Evolutionary conservation across 2,329 filamentous ascomycete genomes (phyloP), one percentile per base, ranked within the genome.

Genomic region (Periconia macrospinosa): DNA sequence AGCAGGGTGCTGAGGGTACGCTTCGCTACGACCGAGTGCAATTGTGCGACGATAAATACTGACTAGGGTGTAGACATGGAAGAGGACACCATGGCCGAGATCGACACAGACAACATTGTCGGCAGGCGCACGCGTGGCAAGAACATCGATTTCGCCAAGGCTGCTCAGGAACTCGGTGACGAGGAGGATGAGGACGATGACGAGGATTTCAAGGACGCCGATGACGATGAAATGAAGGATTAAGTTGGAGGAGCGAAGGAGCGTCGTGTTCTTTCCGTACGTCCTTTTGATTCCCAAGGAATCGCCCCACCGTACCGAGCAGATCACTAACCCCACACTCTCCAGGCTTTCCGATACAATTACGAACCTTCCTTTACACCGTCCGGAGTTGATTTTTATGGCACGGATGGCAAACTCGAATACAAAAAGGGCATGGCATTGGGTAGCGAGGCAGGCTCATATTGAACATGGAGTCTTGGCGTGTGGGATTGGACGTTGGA

Each of bases 101-200:
- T 99, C 74, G 91, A 96, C 72, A 80, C 85, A 53, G 84, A 85
- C 74, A 97, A 97, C 83, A 96, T 97, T 74, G 86, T 97, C 71
- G 74, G 79, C 54, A 83, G 82, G 60, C 93, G 94, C 76, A 97
- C 93, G 59, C 93, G 93, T 70, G 92, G 92, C 71, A 90, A 91
- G 76, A 83, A 87, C 70, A 97, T 97, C 73, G 91, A 97, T 82
- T 97, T 91, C 78, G 89, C 89, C 68, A 92, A 96, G 80, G 92
- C 92, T 18, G 91, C 91, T 23, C 83, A 89, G 76, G 86, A 96
- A 75, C 84, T 89, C 66, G 86, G 84, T 45, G 84, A 81, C 59
- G 84, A 86, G n/a, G 87, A 90, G 8, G 89, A 92, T 6, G 89
- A 91, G 14, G 87, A 93, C 30, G 91, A 94, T 0, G 87, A 90